Evolutionary conservation across 1,139 yeast species (phyloP).

Genomic region (Oligophagozyma castellii): DNA sequence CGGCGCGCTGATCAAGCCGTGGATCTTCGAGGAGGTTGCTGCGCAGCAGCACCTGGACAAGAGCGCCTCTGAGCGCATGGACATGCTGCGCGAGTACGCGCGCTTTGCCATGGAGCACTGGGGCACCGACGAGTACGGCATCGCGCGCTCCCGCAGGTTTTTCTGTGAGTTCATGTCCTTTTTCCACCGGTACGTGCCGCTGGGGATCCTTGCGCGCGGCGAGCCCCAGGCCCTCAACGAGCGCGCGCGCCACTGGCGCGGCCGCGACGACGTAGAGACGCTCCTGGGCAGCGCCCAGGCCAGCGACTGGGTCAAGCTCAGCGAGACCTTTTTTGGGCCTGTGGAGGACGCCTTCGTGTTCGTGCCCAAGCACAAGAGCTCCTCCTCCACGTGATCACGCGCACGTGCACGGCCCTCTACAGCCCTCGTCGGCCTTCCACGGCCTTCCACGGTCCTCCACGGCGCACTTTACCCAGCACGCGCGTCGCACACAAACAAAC

Average conservation of each 20-base stretch:
- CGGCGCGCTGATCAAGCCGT: constrained; percentile 94
- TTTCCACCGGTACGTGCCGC: constrained; percentile 87
- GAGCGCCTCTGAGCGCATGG: constrained; percentile 77
- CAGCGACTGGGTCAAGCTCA: constrained; percentile 88
- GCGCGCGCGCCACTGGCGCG: constrained; percentile 87
- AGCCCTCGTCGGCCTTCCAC: no score
- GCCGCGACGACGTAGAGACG: constrained; percentile 90
- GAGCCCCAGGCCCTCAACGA: constrained; percentile 89
- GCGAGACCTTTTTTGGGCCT: constrained; percentile 93
- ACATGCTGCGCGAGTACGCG: constrained; percentile 53
- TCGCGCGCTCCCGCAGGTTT: constrained; percentile 75
- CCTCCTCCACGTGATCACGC: constrained; percentile 35
- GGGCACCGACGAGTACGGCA: constrained; percentile 96
- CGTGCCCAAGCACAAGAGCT: constrained; percentile 90
- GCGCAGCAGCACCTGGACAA: constrained; percentile 83
- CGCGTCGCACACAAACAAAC: constrained; percentile 2
- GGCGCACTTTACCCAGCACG: constrained; percentile 4
- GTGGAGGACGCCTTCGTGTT: constrained; percentile 63
- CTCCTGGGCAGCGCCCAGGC: constrained; percentile 74
- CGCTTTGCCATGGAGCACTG: constrained; percentile 85
- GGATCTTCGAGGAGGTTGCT: constrained; percentile 96
- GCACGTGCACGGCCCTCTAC: no score
- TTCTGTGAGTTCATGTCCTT: constrained; percentile 91
- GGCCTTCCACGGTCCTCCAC: no score
- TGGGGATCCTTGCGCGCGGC: constrained; percentile 75